Conservation (phyloP, 345 rosid genomes). For the Diplotaxis tenuifolia region DNA sequence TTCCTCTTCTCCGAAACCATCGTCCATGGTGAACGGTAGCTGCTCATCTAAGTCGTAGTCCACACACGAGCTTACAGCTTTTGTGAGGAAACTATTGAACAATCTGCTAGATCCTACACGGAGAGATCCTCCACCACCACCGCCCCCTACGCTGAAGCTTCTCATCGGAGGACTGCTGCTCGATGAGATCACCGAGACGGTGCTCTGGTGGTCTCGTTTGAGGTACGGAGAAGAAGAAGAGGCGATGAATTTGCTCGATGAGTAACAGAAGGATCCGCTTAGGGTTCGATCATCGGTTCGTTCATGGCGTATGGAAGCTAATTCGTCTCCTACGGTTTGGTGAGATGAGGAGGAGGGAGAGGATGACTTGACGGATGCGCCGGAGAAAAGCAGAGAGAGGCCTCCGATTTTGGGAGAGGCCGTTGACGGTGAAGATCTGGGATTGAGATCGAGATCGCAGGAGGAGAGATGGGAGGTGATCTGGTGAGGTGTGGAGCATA, state of each 20-base stretch:
- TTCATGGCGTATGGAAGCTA: conserved; percentile 44
- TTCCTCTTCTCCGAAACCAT: conserved; percentile 45
- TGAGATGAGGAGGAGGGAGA: conserved; percentile 45
- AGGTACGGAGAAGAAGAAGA: conserved; percentile 38
- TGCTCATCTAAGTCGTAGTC: conserved; percentile 55
- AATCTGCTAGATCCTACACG: conserved; percentile 53
- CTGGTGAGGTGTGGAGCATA: conserved; percentile 73
- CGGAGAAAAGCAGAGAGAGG: conserved; percentile 72
- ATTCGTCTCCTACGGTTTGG: conserved; percentile 51
- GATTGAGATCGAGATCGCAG: conserved; percentile 68
- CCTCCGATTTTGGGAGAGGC: conserved; percentile 65
- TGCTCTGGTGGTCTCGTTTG: conserved; percentile 71
- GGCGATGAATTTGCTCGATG: conserved; percentile 51
- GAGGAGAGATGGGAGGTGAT: conserved; percentile 53
- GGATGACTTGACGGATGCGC: conserved; percentile 47
- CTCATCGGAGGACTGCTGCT: conserved; percentile 71
- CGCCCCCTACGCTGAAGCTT: conserved; percentile 30
- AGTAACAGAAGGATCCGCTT: conserved; percentile 63
- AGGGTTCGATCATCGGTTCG: conserved; percentile 59
- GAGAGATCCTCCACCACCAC: conserved; percentile 24
- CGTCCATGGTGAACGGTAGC: conserved; percentile 81
- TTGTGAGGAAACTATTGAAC: conserved; percentile 70
- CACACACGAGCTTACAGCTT: conserved; percentile 71
- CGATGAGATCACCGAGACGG: conserved; percentile 77
- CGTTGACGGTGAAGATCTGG: conserved; percentile 60